Evolutionary conservation across 495 filamentous ascomycete genomes (phyloP), one percentile per base, ranked within the genome.

Genomic region (Diplogelasinospora grovesii): DNA sequence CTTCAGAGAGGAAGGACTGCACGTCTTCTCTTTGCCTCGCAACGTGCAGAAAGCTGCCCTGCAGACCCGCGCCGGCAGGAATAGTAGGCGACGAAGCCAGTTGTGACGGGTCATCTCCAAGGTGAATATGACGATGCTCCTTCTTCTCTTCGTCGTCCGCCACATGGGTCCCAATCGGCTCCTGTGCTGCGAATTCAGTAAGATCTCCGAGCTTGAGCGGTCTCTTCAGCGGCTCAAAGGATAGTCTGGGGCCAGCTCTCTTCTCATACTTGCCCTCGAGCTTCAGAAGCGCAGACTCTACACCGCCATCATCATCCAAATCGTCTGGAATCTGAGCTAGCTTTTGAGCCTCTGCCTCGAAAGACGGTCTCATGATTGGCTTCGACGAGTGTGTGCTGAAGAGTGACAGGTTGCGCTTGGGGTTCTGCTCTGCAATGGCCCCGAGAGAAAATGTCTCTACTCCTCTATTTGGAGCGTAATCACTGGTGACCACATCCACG

Each of bases 241-340:
- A 65, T 40, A 64, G 50, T 45, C 58, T 63, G 43, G n/a, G n/a
- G 48, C 34, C n/a, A 53, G 52, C 41, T n/a, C 56, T 64, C 52
- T 69, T 82, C 47, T 81, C 70, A 61, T 78, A 93, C 51, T 83
- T 89, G 5, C 92, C 92, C 67, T 99, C 93, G 3, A 99, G 73
- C 51, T 96, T 97, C 46, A 90, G 63, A 46, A 99, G 55, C 5
- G 92, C 88, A 10, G 89, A 87, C 55, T 96, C 92, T 34, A 96
- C 76, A 14, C 90, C 89, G n/a, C 89, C 90, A 59, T 92, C 87
- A 39, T 86, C 85, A 39, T 81, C 73, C 16, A 62, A 46, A 44
- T 90, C 85, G 56, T 99, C 93, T 0, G 89, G 87, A 16, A 98
- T 85, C 41, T 83, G 78, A 7, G 89, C 86, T 46, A 98, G 79